A percentile compares a stretch with the other conserved stretches of the same genome.
These are phyloP conservation scores for Torulaspora pretoriensis DNA, from an alignment of 1,139 yeast genomes.

Conservation along the genomic window DNA sequence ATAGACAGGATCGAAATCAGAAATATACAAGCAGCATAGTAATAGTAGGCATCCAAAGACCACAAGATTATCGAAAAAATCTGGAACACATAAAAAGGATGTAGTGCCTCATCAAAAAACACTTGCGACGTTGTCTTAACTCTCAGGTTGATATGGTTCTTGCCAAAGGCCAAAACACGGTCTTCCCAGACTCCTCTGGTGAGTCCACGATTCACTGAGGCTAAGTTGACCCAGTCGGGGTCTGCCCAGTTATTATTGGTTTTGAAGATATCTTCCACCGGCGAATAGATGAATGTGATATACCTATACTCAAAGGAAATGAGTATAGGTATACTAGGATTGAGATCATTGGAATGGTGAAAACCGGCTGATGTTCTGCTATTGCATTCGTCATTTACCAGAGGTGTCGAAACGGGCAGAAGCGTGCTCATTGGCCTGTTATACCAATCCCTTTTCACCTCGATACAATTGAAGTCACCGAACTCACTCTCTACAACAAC, in stretches of 20 bases:
- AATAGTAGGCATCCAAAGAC: constrained; percentile 88
- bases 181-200: constrained; percentile 65
- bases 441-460: constrained; percentile 55
- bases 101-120: constrained; percentile 80
- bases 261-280: constrained; percentile 77
- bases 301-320: constrained; percentile 77
- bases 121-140: constrained; percentile 65
- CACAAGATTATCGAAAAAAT: constrained; percentile 85
- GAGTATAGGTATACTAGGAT: constrained; percentile 54
- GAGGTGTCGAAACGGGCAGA: constrained; percentile 39
- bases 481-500: constrained; percentile 89
- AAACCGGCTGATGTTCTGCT: constrained; percentile 18
- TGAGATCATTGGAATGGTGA: constrained; percentile 29
- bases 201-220: constrained; percentile 63
- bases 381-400: constrained; percentile 11
- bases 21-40: constrained; percentile 90
- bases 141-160: constrained; percentile 67
- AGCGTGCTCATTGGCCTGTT: constrained; percentile 69
- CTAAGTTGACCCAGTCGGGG: constrained; percentile 60
- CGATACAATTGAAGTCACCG: constrained; percentile 70
- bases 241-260: constrained; percentile 89
- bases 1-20: constrained; percentile 79
- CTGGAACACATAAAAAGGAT: constrained; percentile 93
- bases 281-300: constrained; percentile 75
- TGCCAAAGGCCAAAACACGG: constrained; percentile 69